Conservation (phyloP, 352 stramenopile genomes). For the Globisporangium rhizosaccharum region DNA sequence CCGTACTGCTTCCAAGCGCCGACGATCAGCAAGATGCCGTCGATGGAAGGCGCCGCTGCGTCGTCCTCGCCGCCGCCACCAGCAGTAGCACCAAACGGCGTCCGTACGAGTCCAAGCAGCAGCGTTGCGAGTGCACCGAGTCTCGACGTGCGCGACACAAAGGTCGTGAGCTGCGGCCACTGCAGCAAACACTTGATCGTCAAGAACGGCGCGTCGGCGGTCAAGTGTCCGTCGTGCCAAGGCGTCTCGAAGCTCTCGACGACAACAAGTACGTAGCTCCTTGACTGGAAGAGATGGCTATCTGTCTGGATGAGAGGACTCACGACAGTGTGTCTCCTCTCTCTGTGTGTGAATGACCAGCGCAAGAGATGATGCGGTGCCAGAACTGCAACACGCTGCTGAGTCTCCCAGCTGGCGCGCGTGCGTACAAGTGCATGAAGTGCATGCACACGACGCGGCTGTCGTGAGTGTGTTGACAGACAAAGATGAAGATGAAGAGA, state of each 20-base stretch:
- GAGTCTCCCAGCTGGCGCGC: conserved; percentile 70
- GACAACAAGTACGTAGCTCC: conserved; percentile 65
- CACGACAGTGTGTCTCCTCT: conserved; percentile 14
- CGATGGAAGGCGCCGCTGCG: not conserved
- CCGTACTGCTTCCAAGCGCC: conserved; percentile 60
- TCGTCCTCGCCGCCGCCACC: no score
- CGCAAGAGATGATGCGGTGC: conserved; percentile 85
- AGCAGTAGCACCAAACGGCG: not conserved
- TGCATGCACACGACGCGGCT: conserved; percentile 76
- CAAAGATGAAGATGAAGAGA: not conserved
- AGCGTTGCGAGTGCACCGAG: not conserved
- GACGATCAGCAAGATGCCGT: conserved; percentile 35
- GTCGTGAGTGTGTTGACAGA: conserved; percentile 33
- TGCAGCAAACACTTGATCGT: conserved; percentile 83
- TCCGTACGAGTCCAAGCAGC: not conserved
- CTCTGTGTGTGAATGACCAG: conserved; percentile 20
- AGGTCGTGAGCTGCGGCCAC: conserved; percentile 81
- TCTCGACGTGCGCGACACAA: conserved; percentile 65
- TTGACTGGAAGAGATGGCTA: not conserved
- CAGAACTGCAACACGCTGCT: conserved; percentile 84
- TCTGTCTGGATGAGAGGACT: not conserved
- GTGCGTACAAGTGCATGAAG: conserved; percentile 89
- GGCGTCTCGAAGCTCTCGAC: conserved; percentile 78
- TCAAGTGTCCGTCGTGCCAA: conserved; percentile 80
- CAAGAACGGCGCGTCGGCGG: conserved; percentile 64